Conservation (phyloP, 306 rosid genomes). For the Acacia melanoxylon region DNA sequence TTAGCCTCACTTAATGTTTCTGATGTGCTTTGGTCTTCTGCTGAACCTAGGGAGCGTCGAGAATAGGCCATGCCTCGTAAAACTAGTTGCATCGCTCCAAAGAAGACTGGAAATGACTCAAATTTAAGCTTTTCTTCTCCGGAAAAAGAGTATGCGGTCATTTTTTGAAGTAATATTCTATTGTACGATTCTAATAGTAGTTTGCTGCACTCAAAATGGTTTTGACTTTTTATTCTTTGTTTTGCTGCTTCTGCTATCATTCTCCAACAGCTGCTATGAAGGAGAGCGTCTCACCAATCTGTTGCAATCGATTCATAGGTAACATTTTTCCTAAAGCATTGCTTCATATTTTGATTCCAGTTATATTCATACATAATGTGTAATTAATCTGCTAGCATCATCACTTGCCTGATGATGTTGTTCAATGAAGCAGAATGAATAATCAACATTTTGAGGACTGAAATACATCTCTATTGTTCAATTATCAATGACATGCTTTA, state of each 20-base stretch:
- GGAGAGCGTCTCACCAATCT: slow-evolving; percentile 51
- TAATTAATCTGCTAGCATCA: neutral
- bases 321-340: neutral
- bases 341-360: neutral
- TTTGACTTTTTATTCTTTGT: slow-evolving; percentile 1
- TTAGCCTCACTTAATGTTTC: neutral
- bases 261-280: slow-evolving; percentile 43
- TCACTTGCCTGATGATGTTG: slow-evolving; percentile 13
- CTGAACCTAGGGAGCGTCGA: slow-evolving; percentile 17
- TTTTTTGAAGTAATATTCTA: neutral
- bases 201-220: neutral
- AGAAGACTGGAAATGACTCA: slow-evolving; percentile 32
- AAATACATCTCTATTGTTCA: neutral
- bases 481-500: neutral
- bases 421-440: slow-evolving; percentile 11
- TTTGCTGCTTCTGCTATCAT: neutral
- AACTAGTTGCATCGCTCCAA: slow-evolving; percentile 28
- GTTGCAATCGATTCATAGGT: slow-evolving; percentile 65
- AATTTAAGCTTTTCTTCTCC: slow-evolving; percentile 5
- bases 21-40: slow-evolving; percentile 3
- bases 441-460: slow-evolving; percentile 13
- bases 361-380: neutral
- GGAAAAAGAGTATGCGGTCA: slow-evolving; percentile 32
- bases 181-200: neutral
- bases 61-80: slow-evolving; percentile 29